These are phyloP conservation scores for Nicotiana attenuata DNA, from an alignment of 257 asterid species.

Conservation along the genomic window DNA sequence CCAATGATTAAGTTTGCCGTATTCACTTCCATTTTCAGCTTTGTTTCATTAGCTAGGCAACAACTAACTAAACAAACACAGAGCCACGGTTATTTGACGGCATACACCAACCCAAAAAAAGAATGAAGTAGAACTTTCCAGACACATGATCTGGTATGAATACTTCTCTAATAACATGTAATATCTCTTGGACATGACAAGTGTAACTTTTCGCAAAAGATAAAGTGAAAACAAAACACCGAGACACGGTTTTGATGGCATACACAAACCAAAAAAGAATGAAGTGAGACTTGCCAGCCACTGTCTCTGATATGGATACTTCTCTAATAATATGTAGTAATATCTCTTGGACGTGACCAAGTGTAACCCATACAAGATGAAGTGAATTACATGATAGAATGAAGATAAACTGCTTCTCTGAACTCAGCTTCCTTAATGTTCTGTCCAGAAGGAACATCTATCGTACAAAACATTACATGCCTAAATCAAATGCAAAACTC, in stretches of 20 bases:
- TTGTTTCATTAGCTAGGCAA: neutral
- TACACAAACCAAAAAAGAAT: neutral
- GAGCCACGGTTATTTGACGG: neutral
- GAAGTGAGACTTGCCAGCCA: neutral
- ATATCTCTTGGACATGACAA: neutral
- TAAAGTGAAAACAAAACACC: neutral
- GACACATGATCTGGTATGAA: no score
- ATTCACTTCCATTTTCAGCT: neutral
- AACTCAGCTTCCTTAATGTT: neutral
- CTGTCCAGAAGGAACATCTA: neutral
- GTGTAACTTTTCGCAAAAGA: neutral
- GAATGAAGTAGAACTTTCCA: neutral
- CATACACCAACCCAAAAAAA: neutral
- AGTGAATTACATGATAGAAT: neutral
- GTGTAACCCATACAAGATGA: neutral
- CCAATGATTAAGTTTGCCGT: neutral
- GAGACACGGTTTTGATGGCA: neutral
- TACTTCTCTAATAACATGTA: no score
- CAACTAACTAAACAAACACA: neutral
- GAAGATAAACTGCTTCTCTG: neutral
- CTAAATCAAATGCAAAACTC: neutral
- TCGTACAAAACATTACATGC: neutral
- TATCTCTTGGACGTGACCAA: neutral
- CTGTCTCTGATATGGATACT: neutral
- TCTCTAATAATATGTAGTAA: neutral